Evolutionary conservation across 2,329 filamentous ascomycete genomes (phyloP), one percentile per base, ranked within the genome.

Genomic region (Trichoderma simmonsii): DNA sequence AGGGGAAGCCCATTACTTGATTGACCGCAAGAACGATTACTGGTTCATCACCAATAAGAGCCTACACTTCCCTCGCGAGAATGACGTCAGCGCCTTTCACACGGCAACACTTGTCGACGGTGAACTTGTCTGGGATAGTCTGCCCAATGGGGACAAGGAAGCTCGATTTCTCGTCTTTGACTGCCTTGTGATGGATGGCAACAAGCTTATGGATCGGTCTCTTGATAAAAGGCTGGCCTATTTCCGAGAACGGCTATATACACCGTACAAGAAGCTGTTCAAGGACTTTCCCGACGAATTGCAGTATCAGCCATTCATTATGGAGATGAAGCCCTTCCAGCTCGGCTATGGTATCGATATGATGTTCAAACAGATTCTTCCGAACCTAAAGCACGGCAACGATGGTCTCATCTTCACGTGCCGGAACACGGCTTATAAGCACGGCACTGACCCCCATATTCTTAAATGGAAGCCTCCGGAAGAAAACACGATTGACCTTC

Each of bases 391-490:
- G 75, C 96, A 99, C 80, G 95, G 95, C 74, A 98, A 98, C 80
- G 96, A 99, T 80, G 96, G 96, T 6, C 87, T 99, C 61, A 97
- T 99, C 78, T 99, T 98, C 82, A 98, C 96, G n/a, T 97, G 95
- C 83, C 90, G 93, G 74, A 92, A 90, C 77, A 94, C 93, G 21
- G 88, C 91, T 11, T 99, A 99, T 84, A 91, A 91, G 77, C 91
- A 92, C 75, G 96, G 96, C 75, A 99, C 96, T 14, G 96, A 99
- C 81, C 89, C 89, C 64, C 92, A 97, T 80, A 99, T 98, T 74
- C 85, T 99, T 51, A 99, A 99, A 82, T 99, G 96, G 96, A 99
- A 99, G 83, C 94, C 95, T 0, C 93, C 94, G 4, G 87, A 93
- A 75, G 96, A 99, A 81, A 99, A 99, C 83, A 97, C 94, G 0